Evolutionary conservation across 345 rosid genomes (phyloP).

Genomic region (Balakata baccata): DNA sequence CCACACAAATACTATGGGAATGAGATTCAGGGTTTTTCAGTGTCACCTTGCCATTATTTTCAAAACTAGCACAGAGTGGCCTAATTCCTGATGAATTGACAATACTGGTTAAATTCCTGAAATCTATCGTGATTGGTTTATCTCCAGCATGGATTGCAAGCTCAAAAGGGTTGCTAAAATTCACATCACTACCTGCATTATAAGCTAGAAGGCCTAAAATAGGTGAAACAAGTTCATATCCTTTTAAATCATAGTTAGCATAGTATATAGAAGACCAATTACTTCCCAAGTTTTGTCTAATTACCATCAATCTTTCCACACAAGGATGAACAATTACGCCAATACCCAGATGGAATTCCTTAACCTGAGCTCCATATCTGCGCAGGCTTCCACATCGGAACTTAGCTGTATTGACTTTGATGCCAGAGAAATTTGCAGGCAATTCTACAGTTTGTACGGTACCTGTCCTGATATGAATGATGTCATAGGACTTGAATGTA

Average conservation of each 20-base stretch:
- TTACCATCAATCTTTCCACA: constrained; percentile 70
- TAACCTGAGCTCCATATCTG: constrained; percentile 70
- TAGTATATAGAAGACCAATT: constrained; percentile 76
- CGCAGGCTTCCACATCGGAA: constrained; percentile 88
- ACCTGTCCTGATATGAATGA: constrained; percentile 53
- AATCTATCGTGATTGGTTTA: constrained; percentile 62
- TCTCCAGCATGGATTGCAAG: constrained; percentile 46
- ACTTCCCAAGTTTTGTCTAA: constrained; percentile 61
- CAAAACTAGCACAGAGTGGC: constrained; percentile 70
- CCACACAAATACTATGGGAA: constrained; percentile 43
- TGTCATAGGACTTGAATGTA: constrained; percentile 54
- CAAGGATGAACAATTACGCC: constrained; percentile 74
- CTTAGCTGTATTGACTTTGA: constrained; percentile 54
- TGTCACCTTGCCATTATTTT: constrained; percentile 53
- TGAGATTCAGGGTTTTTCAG: constrained; percentile 45
- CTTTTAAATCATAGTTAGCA: constrained; percentile 68
- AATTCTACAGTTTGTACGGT: constrained; percentile 44
- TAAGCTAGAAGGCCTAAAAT: constrained; percentile 80
- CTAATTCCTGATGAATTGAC: constrained; percentile 29
- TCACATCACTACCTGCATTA: constrained; percentile 41
- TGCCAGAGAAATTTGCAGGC: constrained; percentile 77
- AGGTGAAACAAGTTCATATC: constrained; percentile 72
- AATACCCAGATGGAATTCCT: constrained; percentile 60
- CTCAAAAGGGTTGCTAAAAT: constrained; percentile 49
- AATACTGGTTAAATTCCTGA: constrained; percentile 31